Evolutionary conservation across 2,329 filamentous ascomycete genomes (phyloP), one percentile per base, ranked within the genome.

Genomic region (Colletotrichum tropicale): DNA sequence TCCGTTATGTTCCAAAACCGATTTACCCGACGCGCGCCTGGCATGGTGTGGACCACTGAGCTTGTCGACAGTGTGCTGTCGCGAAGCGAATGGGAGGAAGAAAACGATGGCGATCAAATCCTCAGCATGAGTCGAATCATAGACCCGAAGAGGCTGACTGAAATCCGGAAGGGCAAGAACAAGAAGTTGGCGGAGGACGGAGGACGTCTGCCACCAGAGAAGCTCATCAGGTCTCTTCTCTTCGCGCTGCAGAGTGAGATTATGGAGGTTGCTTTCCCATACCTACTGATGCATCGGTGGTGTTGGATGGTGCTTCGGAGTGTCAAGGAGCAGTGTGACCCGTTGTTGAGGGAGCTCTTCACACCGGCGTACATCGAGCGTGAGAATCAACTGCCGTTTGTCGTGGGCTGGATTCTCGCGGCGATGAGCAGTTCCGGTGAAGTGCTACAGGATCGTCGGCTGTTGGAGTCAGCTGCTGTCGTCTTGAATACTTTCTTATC

Each of bases 281-380:
- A 43, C 9, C 38, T n/a, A 3, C 18, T 43, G 38, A 43, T 43
- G 38, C 38, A 43, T 43, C 38, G 38, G 1, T 4, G 18, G 38
- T 43, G 38, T 6, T 43, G 38, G 38, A 6, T 2, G 38, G 3
- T 43, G 38, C 38, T 43, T 6, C 38, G 18, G 38, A 6, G 18
- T 12, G 0, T 43, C 0, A 10, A 43, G 5, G 38, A 43, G 5
- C 38, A 43, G 0, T 43, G 38, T 2, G 38, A 43, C 5, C 38
- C 38, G 1, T 43, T 43, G 3, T 6, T 43, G 18, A 43, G 38
- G 38, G 38, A 43, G 38, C 38, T 43, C 5, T 43, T 43, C 18
- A 43, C 38, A 43, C 38, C 38, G 18, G 38, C 38, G 38, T 43
- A 43, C 5, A 43, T 43, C 3, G 38, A 43, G 3, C 18, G 5